Evolutionary conservation across 2,329 filamentous ascomycete genomes (phyloP).

Genomic region (Capronia epimyces): DNA sequence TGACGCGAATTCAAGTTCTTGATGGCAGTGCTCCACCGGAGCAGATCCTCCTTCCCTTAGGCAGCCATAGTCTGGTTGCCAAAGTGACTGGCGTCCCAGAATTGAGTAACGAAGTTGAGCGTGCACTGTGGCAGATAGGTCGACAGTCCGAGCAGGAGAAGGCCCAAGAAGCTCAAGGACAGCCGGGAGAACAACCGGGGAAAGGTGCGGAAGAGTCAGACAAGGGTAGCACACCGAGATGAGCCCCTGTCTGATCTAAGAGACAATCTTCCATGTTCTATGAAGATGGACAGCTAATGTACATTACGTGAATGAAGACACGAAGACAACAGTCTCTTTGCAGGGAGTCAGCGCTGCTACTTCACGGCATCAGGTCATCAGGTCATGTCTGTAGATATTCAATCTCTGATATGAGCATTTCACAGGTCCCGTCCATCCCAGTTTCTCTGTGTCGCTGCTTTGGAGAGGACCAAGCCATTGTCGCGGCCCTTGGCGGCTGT

Average conservation of each 20-base stretch:
- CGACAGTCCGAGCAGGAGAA: conserved; percentile 32
- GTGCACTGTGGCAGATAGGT: conserved; percentile 68
- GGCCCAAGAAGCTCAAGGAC: background rate
- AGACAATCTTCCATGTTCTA: background rate
- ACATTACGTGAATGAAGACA: background rate
- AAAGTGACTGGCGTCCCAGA: conserved; percentile 62
- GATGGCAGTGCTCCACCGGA: conserved; percentile 37
- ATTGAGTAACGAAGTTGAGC: conserved; percentile 65
- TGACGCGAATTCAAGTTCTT: conserved; percentile 35
- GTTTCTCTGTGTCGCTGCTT: too few species aligned
- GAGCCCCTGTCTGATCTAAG: background rate
- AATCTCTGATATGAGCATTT: background rate
- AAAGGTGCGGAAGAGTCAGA: background rate
- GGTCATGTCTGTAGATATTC: background rate
- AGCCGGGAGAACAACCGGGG: conserved; percentile 1
- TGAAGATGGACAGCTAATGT: background rate
- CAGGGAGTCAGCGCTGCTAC: background rate
- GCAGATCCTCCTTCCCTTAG: conserved; percentile 41
- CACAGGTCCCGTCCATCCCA: too few species aligned
- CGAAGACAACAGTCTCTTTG: background rate
- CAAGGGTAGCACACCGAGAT: conserved; percentile 1
- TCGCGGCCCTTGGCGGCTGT: too few species aligned
- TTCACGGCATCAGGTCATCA: background rate
- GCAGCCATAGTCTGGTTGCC: conserved; percentile 54
- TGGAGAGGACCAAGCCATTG: too few species aligned